Evolutionary conservation across 331 rosid genomes (phyloP).

Genomic region (Dryas integrifolia): DNA sequence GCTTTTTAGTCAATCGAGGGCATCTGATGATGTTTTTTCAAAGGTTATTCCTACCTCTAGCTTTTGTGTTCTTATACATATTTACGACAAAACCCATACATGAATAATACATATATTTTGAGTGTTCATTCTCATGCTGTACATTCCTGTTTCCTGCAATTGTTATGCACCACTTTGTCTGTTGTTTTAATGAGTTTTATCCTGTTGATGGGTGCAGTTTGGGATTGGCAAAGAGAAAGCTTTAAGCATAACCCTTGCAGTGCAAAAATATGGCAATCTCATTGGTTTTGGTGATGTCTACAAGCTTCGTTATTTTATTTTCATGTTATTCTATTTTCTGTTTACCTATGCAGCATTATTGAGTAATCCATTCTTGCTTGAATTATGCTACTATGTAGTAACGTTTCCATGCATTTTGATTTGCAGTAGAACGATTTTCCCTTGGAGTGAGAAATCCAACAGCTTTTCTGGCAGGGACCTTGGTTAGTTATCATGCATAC

Average conservation of each 20-base stretch:
- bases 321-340: not conserved
- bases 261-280: conserved; percentile 63
- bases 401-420: conserved; percentile 23
- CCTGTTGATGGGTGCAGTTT: conserved; percentile 37
- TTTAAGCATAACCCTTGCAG: conserved; percentile 38
- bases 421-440: conserved; percentile 64
- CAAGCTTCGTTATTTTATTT: not conserved
- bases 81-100: not conserved
- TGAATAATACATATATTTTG: not conserved
- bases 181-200: conserved; percentile 9
- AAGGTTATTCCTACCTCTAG: conserved; percentile 39
- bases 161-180: not conserved
- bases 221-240: conserved; percentile 63
- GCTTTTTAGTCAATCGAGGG: conserved; percentile 55
- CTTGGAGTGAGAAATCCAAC: conserved; percentile 66
- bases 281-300: conserved; percentile 56
- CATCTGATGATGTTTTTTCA: conserved; percentile 47
- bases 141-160: conserved; percentile 3
- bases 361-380: not conserved
- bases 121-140: not conserved
- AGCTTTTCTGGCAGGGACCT: conserved; percentile 60
- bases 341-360: not conserved
- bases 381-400: conserved; percentile 15
- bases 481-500: conserved; percentile 39
- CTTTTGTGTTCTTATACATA: not conserved